Base-by-base conservation (phyloP, 2,329 filamentous ascomycete species). In the Fusarium keratoplasticum region DNA sequence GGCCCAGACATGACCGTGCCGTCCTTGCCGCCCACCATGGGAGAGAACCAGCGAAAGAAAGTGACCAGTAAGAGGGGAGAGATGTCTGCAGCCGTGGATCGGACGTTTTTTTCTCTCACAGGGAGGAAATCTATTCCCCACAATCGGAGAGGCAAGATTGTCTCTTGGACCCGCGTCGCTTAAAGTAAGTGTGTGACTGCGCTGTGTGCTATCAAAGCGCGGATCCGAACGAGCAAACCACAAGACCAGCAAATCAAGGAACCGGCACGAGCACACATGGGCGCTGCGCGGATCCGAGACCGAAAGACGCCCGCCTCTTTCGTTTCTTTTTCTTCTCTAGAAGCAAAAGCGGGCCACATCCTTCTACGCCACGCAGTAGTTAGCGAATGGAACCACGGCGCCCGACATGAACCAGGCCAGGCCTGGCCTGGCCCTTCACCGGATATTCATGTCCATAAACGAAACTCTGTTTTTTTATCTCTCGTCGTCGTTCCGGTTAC, bases 401-500 rank as follows among this genome's bases (percentile, higher is more conserved):
- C 18, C 18, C 27, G 47, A 54, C 18, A 54, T 54, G 47, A 54
- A 54, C 47, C 47, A 54, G 27, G 29, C 47, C 27, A 13, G 20
- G 20, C 22, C 22, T 3, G n/a, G n/a, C 20, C 42, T 25, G 42
- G 42, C 22, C 20, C 13, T 9, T 25, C 8, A 25, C 25, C 47
- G 47, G 47, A 54, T 33, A n/a, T 54, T 54, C 47, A 54, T 54
- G 47, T 54, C 47, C 47, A 54, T 29, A 54, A 31, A 31, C 25
- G 47, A 31, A 54, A 54, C 47, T 31, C 18, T 31, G 25, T 50
- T 29, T 25, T 27, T 27, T 22, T 22, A 22, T 50, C 22, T 10
- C 47, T 52, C 47, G 25, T 52, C 47, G 25, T 52, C 47, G 42
- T 52, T 36, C 52, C 52, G 33, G 14, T 55, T 70, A 70, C 69